These are phyloP conservation scores for Syzygium aromaticum DNA, from an alignment of 345 rosid genomes.

Conservation along the genomic window DNA sequence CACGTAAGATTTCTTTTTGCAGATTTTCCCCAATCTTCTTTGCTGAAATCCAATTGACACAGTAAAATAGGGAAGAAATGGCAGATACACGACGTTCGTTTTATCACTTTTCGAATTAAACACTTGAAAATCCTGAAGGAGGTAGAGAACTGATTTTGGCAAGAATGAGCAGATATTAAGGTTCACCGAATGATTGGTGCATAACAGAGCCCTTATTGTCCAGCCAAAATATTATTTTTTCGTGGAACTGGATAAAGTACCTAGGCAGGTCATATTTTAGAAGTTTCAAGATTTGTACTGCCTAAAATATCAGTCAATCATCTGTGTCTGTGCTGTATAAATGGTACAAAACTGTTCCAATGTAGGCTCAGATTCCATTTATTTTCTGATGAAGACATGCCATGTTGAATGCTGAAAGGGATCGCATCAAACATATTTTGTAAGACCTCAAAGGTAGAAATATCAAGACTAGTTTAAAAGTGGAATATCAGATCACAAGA, in stretches of 20 bases:
- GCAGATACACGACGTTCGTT: not conserved
- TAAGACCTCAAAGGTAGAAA: not conserved
- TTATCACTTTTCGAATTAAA: not conserved
- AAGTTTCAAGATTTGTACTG: not conserved
- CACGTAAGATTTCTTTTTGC: conserved; percentile 44
- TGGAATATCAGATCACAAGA: not conserved
- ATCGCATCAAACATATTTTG: not conserved
- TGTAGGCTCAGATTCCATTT: not conserved
- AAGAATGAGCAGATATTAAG: not conserved
- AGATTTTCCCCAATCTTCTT: not conserved
- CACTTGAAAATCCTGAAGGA: not conserved
- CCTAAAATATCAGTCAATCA: not conserved
- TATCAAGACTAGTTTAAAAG: not conserved
- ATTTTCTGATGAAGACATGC: not conserved
- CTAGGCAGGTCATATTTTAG: not conserved
- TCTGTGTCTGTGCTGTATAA: not conserved
- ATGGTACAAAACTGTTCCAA: not conserved
- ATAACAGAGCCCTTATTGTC: not conserved
- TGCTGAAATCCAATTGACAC: not conserved
- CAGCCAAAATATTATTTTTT: not conserved
- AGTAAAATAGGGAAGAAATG: not conserved
- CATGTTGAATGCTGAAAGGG: not conserved
- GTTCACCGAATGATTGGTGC: not conserved
- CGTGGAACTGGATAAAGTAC: not conserved
- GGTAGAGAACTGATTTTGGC: not conserved